Evolutionary conservation across 495 filamentous ascomycete genomes (phyloP), one percentile per base, ranked within the genome.

Genomic region (Xylaria palmicola): DNA sequence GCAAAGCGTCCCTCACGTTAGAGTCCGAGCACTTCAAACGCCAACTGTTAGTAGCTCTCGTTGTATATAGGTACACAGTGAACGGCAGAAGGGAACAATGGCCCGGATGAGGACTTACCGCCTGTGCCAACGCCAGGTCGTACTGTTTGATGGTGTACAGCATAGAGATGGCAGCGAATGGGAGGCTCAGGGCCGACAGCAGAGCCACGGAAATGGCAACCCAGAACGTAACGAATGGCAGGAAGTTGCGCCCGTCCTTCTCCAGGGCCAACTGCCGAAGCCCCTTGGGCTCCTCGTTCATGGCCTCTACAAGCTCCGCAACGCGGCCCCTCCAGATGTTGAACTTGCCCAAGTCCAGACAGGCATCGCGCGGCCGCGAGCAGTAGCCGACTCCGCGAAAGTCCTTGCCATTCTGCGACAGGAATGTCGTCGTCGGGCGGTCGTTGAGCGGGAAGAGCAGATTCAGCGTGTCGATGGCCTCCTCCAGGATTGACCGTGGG

Each of bases 381-480:
- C 62, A 65, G 32, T 27, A 49, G 20, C 62, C 62, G 17, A 65
- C 50, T 10, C 57, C 56, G 27, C 61, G 59, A 36, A 65, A 65
- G 29, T 49, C 51, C 12, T 22, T 56, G 3, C 41, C 47, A 51
- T 60, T 57, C 22, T 57, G 47, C 15, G 3, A 10, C 15, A 65
- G 49, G 15, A 65, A 51, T 2, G 13, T 19, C 30, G 59, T 34
- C 0, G 62, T 60, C 12, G 41, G 36, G 0, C 36, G 41, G 51
- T 59, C 48, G 1, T 53, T 34, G 13, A 60, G 54, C 19, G 62
- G 62, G 41, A 65, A 65, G 12, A 65, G 43, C 15, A 65, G 40
- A 29, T 65, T 65, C 1, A 65, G 26, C 26, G 58, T 65, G 56
- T 60, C 62, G 19, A 65, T 48, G 15, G 41, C 57, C 49, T 65